Base-by-base conservation (phyloP, 371 early-diverging fungal genomes). In the Chytridium lagenaria region DNA sequence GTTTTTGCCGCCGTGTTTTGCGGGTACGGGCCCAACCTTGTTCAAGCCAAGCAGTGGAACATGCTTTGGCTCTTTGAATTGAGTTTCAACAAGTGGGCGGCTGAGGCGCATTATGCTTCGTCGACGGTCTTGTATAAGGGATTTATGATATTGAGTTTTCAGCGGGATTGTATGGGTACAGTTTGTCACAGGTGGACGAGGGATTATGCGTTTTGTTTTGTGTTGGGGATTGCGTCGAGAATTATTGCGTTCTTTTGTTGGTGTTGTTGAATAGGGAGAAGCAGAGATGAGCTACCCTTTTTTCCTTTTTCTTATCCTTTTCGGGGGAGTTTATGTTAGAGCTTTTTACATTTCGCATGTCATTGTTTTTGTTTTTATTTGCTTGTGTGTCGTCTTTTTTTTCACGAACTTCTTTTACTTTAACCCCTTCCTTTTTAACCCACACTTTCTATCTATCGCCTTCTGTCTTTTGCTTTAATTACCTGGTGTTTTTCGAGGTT, bases 1-100 rank as follows among this genome's bases (percentile, higher is more conserved):
- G 16, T 77, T 81, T 33, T 34, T 76, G 77, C 81, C 7, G 79
- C 81, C 33, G 68, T 80, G 2, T 77, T 84, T 69, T 79, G 80
- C 67, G 82, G 82, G 0, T 81, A 71, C 67, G 80, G 81, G 23
- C 80, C 80, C 7, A 71, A 66, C 1, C 50, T 81, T 1, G 50
- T 33, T 10, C 37, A 77, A 39, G 82, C 80, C 3, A 34, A 66
- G 30, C 28, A 57, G 15, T 77, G 78, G 78, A 68, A 68, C 0
- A 59, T 80, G 1, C 50, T 69, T 23, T 83, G 74, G 34, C 57
- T 83, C 15, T 83, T 72, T 5, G 80, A 72, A 30, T 39, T 83
- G 37, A 72, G 72, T 36, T 80, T 75, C 50, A 77, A 78, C 68
- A 71, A 70, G 69, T 84, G 82, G 82, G 76, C 73, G 23, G 70